These are phyloP conservation scores for Lycium barbarum DNA, from an alignment of 257 asterid genomes.

Conservation along the genomic window DNA sequence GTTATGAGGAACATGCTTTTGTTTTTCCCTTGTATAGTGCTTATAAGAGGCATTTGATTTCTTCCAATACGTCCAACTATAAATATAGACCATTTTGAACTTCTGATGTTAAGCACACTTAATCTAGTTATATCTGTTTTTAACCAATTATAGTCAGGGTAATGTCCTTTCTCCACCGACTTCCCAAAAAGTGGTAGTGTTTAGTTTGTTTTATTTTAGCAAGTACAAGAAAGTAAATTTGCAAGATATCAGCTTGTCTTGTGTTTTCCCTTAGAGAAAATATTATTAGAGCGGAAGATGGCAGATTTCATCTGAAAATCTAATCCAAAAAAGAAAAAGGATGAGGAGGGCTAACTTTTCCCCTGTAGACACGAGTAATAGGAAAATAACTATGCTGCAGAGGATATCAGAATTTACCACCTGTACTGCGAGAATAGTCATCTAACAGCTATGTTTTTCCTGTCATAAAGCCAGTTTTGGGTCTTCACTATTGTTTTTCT, in stretches of 20 bases:
- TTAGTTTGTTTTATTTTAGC: background rate
- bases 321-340: slow-evolving; percentile 5
- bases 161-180: slow-evolving; percentile 19
- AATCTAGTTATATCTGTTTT: background rate
- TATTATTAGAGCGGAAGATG: background rate
- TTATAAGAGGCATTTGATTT: background rate
- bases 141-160: background rate
- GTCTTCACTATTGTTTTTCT: background rate
- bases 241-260: background rate
- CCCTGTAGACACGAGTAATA: background rate
- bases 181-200: slow-evolving; percentile 13
- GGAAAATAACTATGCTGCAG: background rate
- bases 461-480: background rate
- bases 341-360: background rate
- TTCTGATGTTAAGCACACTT: slow-evolving; percentile 3
- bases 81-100: background rate
- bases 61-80: slow-evolving; percentile 5
- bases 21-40: background rate
- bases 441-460: background rate
- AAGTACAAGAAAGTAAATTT: background rate
- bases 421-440: background rate
- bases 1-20: background rate
- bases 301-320: background rate
- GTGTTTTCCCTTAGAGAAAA: background rate
- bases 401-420: background rate